phyloP scores from a whole-genome alignment of 2,329 filamentous ascomycete genomes.

The Aspergillus oerlinghausenensis region DNA sequence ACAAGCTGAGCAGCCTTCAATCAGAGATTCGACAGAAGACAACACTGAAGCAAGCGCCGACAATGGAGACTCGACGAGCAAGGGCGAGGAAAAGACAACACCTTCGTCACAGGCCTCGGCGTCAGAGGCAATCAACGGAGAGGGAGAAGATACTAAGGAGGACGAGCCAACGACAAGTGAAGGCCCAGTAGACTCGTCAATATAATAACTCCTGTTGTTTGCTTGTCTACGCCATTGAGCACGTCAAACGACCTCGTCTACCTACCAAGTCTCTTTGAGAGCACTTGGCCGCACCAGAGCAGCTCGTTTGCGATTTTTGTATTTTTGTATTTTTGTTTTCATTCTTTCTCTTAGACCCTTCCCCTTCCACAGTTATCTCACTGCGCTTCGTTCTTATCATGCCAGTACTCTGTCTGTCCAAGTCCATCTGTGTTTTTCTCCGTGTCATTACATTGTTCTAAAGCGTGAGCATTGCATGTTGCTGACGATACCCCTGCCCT shows the following conservation, averaged over 20 bases:
- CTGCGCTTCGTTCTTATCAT: not conserved
- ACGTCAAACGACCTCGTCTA: not conserved
- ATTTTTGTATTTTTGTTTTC: not conserved
- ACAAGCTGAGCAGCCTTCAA: conserved; percentile 5
- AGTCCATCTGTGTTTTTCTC: not conserved
- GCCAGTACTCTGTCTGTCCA: not conserved
- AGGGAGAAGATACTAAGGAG: not conserved
- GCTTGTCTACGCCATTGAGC: not conserved
- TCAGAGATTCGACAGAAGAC: conserved; percentile 4
- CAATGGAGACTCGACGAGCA: conserved; percentile 1
- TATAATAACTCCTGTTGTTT: not conserved
- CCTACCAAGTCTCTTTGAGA: not conserved
- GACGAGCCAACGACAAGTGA: not conserved
- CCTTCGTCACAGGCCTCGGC: not conserved
- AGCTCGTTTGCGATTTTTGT: not conserved
- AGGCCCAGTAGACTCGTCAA: not conserved
- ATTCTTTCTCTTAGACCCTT: not conserved
- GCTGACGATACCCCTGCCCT: conserved; percentile 21
- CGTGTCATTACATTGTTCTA: not conserved
- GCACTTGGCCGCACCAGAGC: not conserved
- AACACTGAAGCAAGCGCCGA: conserved; percentile 7
- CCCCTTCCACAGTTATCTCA: not conserved
- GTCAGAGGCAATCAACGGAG: not conserved
- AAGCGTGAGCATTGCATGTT: conserved; percentile 10
- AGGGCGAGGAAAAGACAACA: conserved; percentile 9